phyloP scores from a whole-genome alignment of 352 stramenopile species.

The Globisporangium cystogenes region DNA sequence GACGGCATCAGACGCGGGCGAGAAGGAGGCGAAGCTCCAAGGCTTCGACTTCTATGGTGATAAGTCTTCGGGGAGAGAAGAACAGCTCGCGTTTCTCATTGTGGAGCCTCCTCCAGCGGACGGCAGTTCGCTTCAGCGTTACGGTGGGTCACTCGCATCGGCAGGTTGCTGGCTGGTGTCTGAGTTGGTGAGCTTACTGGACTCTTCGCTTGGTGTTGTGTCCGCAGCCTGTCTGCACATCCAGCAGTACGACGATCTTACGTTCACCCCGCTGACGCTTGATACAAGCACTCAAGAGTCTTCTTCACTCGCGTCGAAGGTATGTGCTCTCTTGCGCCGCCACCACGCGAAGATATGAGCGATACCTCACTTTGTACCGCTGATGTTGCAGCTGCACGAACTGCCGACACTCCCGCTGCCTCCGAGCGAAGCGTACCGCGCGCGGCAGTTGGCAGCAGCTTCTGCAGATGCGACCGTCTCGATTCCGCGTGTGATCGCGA shows the following conservation, averaged over 20 bases:
- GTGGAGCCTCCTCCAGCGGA: background rate
- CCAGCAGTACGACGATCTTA: conserved; percentile 29
- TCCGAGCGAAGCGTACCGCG: conserved; percentile 4
- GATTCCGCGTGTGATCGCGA: conserved; percentile 26
- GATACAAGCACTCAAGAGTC: background rate
- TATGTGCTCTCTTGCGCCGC: conserved; percentile 4
- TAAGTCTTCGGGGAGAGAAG: conserved; percentile 5
- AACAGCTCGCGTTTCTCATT: conserved; percentile 16
- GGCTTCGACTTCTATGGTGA: conserved; percentile 16
- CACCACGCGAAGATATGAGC: background rate
- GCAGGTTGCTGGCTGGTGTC: background rate
- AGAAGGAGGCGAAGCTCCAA: background rate
- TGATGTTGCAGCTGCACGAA: conserved; percentile 2
- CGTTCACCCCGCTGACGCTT: conserved; percentile 14
- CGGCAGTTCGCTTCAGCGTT: conserved; percentile 1
- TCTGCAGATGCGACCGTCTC: conserved; percentile 3
- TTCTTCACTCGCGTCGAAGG: background rate
- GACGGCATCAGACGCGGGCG: background rate
- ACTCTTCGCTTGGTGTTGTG: background rate
- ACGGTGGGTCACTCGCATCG: conserved; percentile 1
- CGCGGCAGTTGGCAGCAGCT: conserved; percentile 17
- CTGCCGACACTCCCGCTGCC: background rate
- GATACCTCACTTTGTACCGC: background rate
- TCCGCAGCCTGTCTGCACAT: conserved; percentile 35
- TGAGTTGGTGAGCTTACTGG: background rate